Evolutionary conservation across 352 stramenopile species (phyloP), one percentile per base, ranked within the genome.

Genomic region (Pythium coloratum): DNA sequence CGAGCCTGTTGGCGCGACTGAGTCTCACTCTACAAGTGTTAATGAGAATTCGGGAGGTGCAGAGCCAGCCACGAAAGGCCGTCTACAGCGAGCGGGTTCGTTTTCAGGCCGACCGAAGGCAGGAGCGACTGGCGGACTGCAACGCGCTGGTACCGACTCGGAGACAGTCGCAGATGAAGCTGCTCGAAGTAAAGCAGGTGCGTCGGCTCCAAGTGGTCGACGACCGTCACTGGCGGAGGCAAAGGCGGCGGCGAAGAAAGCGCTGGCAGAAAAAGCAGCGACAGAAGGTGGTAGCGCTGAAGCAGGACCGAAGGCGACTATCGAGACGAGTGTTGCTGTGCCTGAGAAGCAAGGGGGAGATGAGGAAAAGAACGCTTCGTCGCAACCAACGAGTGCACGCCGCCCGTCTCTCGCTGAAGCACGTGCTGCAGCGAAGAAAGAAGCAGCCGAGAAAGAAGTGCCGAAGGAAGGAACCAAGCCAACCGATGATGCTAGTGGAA

Each of bases 221-320:
- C 58, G 66, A 28, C 66, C 59, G 2, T 72, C 66, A 18, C 50
- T 72, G 38, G 66, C 66, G 6, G 58, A 66, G 10, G 59, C 66
- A 9, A 61, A 47, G 8, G 66, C 66, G 14, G 66, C 59, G n/a
- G 63, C 46, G 2, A 69, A 67, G 49, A 55, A 58, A 44, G 55
- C 55, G 18, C 26, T 57, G 18, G 28, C 26, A 6, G 51, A 32
- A 4, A 64, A 42, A 64, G 53, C 18, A 9, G 18, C 16, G 16
- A n/a, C 47, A 33, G 33, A n/a, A 6, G 26, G 40, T 50, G 30
- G 30, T 34, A 33, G 33, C 18, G 16, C 32, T 8, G 55, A 20
- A n/a, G 55, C 14, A 50, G 20, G 16, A 60, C 12, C 18, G 3
- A 32, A 18, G 4, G 32, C 16, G 34, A 7, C 33, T 20, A 18